Evolutionary conservation across 805 yeast species (phyloP).

Genomic region (Candida piceae): DNA sequence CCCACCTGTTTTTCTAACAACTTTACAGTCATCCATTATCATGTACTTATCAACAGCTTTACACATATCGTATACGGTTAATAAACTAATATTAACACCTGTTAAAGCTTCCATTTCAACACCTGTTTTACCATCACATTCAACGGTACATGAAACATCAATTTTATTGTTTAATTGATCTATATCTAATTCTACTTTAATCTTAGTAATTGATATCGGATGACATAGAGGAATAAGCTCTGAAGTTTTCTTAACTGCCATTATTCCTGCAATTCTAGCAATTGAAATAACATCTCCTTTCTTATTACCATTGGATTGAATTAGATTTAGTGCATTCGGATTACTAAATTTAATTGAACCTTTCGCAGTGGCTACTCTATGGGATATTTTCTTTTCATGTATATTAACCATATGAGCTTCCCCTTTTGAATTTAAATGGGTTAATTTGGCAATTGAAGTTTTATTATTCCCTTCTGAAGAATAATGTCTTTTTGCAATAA

Average conservation of each 20-base stretch:
- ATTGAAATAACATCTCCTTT: slow-evolving; percentile 49
- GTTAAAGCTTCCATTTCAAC: slow-evolving; percentile 55
- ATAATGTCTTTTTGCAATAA: slow-evolving; percentile 1
- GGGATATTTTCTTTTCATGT: slow-evolving; percentile 34
- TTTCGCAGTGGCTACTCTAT: slow-evolving; percentile 38
- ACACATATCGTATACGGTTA: slow-evolving; percentile 55
- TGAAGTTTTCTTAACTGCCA: slow-evolving; percentile 45
- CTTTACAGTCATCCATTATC: slow-evolving; percentile 35
- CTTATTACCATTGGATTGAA: slow-evolving; percentile 34
- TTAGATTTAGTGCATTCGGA: slow-evolving; percentile 26
- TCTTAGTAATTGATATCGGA: slow-evolving; percentile 39
- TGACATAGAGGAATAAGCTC: slow-evolving; percentile 48
- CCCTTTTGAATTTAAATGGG: slow-evolving; percentile 38
- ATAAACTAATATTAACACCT: slow-evolving; percentile 39
- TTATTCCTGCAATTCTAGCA: slow-evolving; percentile 46
- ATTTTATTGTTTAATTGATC: slow-evolving; percentile 18
- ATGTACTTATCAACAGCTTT: slow-evolving; percentile 50
- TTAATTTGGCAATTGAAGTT: no score
- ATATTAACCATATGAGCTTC: slow-evolving; percentile 44
- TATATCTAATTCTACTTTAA: slow-evolving; percentile 30
- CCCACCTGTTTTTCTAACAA: slow-evolving; percentile 41
- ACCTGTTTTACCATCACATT: slow-evolving; percentile 48
- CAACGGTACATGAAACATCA: slow-evolving; percentile 34
- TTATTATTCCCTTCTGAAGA: background rate
- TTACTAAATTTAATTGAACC: slow-evolving; percentile 40